A percentile compares a stretch with the other conserved stretches of the same genome.
phyloP scores from a whole-genome alignment of 75 land plant genomes.

The Sequoia sempervirens region DNA sequence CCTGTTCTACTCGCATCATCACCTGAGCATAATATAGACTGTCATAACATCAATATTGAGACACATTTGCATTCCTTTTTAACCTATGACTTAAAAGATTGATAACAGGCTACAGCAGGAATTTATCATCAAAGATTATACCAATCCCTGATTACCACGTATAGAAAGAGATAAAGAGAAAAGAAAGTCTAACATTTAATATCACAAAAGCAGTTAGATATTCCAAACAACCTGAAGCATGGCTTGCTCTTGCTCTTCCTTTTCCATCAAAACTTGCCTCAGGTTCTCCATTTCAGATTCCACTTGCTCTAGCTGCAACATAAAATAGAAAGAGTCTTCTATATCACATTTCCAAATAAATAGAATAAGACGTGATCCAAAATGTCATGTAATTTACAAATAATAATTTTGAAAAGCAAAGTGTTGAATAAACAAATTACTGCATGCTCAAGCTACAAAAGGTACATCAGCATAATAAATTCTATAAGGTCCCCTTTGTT shows the following conservation, averaged over 20 bases:
- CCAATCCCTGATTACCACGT: neutral
- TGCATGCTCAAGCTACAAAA: neutral
- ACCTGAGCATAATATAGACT: slow-evolving; percentile 40
- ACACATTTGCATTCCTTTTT: neutral
- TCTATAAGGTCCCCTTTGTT: neutral
- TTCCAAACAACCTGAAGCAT: slow-evolving; percentile 74
- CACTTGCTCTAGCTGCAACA: slow-evolving; percentile 65
- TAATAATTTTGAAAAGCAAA: neutral
- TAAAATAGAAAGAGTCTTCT: neutral
- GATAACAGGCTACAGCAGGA: neutral
- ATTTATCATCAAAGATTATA: neutral
- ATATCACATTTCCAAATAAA: neutral
- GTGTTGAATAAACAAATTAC: neutral
- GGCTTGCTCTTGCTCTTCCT: slow-evolving; percentile 88
- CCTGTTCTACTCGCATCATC: slow-evolving; percentile 89
- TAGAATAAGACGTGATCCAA: neutral
- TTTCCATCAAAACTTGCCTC: slow-evolving; percentile 53
- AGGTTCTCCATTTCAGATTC: slow-evolving; percentile 65
- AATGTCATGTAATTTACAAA: neutral
- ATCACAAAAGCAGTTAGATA: neutral
- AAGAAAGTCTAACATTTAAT: neutral
- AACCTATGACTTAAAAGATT: neutral
- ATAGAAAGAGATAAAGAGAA: neutral
- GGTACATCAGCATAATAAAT: neutral
- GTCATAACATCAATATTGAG: neutral